A percentile compares a stretch with the other conserved stretches of the same genome.
These are phyloP conservation scores for Oryza longistaminata DNA, from an alignment of 176 grass and related monocot species.

Conservation along the genomic window DNA sequence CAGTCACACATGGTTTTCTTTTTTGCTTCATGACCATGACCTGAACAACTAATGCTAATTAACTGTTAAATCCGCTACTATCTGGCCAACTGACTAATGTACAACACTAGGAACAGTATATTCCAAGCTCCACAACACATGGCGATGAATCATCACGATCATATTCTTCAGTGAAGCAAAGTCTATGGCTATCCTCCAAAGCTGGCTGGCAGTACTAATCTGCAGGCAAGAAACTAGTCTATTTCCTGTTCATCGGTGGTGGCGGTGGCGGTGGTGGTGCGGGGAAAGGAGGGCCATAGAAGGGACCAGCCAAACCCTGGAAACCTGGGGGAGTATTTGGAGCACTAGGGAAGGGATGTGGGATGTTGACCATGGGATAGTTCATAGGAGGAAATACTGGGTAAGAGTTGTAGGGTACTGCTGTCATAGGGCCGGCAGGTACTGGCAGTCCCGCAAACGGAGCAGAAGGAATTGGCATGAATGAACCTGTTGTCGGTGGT, in stretches of 20 bases:
- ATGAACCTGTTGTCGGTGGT: constrained; percentile 25
- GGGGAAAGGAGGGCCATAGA: constrained; percentile 46
- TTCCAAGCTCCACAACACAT: constrained; percentile 23
- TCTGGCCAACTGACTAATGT: constrained; percentile 39
- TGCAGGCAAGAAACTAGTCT: constrained; percentile 10
- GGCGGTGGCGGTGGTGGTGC: constrained; percentile 26
- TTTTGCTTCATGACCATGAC: constrained; percentile 14
- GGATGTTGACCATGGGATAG: constrained; percentile 38
- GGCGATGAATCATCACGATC: constrained; percentile 23
- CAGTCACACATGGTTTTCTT: background rate
- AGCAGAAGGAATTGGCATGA: constrained; percentile 38
- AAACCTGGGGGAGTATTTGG: constrained; percentile 40
- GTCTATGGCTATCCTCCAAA: constrained; percentile 16
- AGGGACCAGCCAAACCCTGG: constrained; percentile 31
- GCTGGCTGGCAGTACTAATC: constrained; percentile 14
- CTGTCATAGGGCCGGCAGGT: constrained; percentile 32
- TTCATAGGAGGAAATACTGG: constrained; percentile 40
- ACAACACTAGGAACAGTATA: constrained; percentile 35
- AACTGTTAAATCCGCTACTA: constrained; percentile 17
- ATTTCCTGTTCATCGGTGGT: constrained; percentile 45
- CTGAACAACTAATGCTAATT: constrained; percentile 34
- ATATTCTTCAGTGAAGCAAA: constrained; percentile 25
- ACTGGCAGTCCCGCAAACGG: constrained; percentile 37
- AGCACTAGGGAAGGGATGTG: constrained; percentile 22
- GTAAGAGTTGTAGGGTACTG: constrained; percentile 35